These are phyloP conservation scores for Aspergillus sclerotioniger DNA, from an alignment of 495 filamentous ascomycete genomes.

Conservation along the genomic window DNA sequence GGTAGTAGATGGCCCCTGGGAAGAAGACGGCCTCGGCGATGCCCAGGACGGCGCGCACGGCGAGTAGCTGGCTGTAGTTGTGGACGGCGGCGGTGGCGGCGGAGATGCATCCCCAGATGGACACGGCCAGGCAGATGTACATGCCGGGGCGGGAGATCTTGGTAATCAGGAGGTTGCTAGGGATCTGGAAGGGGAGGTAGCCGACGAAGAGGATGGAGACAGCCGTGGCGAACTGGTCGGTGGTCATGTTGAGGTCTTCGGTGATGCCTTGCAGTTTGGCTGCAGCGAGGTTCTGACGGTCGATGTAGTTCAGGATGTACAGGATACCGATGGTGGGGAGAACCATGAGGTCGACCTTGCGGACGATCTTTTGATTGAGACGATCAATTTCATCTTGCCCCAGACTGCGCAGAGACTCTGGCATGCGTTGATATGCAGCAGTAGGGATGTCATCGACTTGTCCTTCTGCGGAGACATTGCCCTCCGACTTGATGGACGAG, in stretches of 20 bases:
- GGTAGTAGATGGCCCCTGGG: constrained; percentile 56
- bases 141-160: constrained; percentile 29
- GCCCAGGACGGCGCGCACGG: constrained; percentile 38
- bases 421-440: constrained; percentile 25
- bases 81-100: constrained; percentile 37
- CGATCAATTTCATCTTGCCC: constrained; percentile 24
- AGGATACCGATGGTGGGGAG: constrained; percentile 37
- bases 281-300: constrained; percentile 31
- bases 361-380: constrained; percentile 39
- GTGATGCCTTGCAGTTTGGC: constrained; percentile 32
- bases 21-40: constrained; percentile 47
- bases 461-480: constrained; percentile 33
- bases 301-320: constrained; percentile 42
- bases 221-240: constrained; percentile 28
- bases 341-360: constrained; percentile 39
- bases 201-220: constrained; percentile 37
- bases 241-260: constrained; percentile 28
- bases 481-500: constrained; percentile 13
- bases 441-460: constrained; percentile 21
- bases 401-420: constrained; percentile 29
- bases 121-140: constrained; percentile 39
- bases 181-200: constrained; percentile 57
- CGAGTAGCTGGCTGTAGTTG: constrained; percentile 30
- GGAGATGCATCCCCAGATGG: constrained; percentile 49
- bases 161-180: constrained; percentile 59